phyloP scores from a whole-genome alignment of 805 yeast genomes.

The Spathaspora gorwiae region DNA sequence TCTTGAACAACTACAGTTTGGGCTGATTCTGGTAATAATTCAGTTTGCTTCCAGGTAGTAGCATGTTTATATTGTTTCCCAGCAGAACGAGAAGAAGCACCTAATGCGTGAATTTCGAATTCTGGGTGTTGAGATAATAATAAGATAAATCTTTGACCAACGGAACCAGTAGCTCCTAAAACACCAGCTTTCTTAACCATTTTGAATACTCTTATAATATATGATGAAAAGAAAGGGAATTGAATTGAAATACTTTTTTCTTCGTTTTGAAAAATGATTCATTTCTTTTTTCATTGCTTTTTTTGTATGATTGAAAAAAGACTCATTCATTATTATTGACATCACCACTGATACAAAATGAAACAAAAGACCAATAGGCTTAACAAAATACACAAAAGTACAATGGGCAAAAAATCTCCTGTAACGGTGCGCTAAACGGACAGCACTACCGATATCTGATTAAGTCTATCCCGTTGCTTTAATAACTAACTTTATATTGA shows the following conservation, averaged over 20 bases:
- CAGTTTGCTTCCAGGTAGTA: conserved; percentile 91
- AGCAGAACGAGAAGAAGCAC: conserved; percentile 92
- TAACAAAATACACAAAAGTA: too few species aligned
- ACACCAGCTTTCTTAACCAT: conserved; percentile 66
- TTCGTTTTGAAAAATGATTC: neutral
- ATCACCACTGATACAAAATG: too few species aligned
- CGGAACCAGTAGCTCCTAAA: conserved; percentile 96
- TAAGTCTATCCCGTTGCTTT: too few species aligned
- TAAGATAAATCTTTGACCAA: conserved; percentile 92
- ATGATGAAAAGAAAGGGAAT: neutral
- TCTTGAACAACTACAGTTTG: conserved; percentile 63
- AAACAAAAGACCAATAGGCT: too few species aligned
- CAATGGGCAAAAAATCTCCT: too few species aligned
- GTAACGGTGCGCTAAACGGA: too few species aligned
- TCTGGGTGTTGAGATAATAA: conserved; percentile 84
- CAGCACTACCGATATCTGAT: too few species aligned
- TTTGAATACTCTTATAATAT: too few species aligned
- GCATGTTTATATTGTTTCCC: conserved; percentile 85
- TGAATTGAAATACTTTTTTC: neutral
- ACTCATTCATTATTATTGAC: too few species aligned
- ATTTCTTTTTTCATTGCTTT: too few species aligned
- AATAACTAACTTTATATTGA: too few species aligned
- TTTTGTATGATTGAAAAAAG: too few species aligned
- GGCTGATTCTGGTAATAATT: conserved; percentile 67
- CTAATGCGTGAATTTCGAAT: conserved; percentile 77